Conservation (phyloP, 352 stramenopile genomes). For the Phytopythium vexans region DNA sequence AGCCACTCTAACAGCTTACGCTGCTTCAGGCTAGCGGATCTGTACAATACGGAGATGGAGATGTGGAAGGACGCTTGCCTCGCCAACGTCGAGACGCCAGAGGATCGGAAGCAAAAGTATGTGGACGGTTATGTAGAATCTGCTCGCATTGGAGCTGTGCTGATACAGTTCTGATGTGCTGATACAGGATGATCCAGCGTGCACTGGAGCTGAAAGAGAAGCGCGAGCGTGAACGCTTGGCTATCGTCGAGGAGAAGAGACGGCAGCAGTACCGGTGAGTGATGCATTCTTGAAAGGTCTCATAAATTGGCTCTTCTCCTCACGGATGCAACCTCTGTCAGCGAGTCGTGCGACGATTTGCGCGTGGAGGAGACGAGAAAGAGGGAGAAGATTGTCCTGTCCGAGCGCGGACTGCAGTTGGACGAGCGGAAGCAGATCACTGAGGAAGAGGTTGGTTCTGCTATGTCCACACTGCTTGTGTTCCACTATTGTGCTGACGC, state of each 20-base stretch:
- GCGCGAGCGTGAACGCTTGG: slow-evolving; percentile 52
- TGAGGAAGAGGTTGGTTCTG: slow-evolving; percentile 42
- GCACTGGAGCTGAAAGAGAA: slow-evolving; percentile 68
- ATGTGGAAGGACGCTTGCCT: slow-evolving; percentile 64
- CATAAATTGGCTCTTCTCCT: neutral
- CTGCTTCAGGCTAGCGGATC: slow-evolving; percentile 44
- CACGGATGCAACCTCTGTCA: slow-evolving; percentile 8
- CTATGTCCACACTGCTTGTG: neutral
- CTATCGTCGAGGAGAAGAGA: slow-evolving; percentile 69
- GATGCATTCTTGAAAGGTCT: neutral
- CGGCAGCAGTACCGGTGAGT: slow-evolving; percentile 72
- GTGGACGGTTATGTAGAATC: neutral
- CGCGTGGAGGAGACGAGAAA: slow-evolving; percentile 66
- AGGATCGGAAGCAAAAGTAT: slow-evolving; percentile 78
- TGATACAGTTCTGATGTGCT: neutral
- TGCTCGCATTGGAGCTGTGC: neutral
- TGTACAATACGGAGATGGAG: slow-evolving; percentile 80
- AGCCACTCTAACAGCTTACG: neutral
- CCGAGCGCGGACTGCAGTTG: slow-evolving; percentile 59
- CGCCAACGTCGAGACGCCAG: slow-evolving; percentile 68
- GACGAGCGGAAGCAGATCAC: slow-evolving; percentile 37
- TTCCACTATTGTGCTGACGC: slow-evolving; percentile 1
- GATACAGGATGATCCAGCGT: slow-evolving; percentile 64
- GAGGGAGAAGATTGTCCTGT: slow-evolving; percentile 49
- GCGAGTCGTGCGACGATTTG: slow-evolving; percentile 65